Percentiles rank a stretch among this genome's conserved stretches.
Evolutionary conservation across 805 yeast species (phyloP).

Genomic region (Helenozyma baotianmanensis): DNA sequence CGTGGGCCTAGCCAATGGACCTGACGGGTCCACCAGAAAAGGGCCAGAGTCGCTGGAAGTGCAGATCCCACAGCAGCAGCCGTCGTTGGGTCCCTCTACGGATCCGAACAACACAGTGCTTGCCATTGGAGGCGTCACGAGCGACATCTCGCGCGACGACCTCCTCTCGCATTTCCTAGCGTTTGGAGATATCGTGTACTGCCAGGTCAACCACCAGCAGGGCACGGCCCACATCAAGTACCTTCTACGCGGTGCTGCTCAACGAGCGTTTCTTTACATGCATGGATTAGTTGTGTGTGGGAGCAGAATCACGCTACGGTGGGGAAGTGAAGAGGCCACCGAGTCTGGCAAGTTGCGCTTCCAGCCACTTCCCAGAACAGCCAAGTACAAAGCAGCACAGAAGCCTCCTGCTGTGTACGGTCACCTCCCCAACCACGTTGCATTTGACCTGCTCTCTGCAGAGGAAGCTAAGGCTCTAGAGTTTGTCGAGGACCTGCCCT

Average conservation of each 20-base stretch:
- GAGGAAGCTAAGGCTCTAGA: constrained; percentile 10
- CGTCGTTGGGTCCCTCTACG: constrained; percentile 58
- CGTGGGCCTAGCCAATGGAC: constrained; percentile 48
- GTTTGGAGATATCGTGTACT: constrained; percentile 49
- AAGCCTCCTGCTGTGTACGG: constrained; percentile 20
- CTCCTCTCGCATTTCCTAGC: constrained; percentile 54
- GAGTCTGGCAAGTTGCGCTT: constrained; percentile 3
- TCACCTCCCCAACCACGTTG: constrained; percentile 10
- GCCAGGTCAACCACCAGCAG: constrained; percentile 18
- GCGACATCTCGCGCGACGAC: constrained; percentile 57
- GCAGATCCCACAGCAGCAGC: constrained; percentile 41
- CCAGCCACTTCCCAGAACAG: constrained; percentile 7
- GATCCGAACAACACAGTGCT: constrained; percentile 82
- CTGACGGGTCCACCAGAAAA: constrained; percentile 5
- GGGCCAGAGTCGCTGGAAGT: constrained; percentile 7
- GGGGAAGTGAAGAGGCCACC: constrained; percentile 25
- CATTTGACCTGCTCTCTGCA: constrained; percentile 16
- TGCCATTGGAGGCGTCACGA: constrained; percentile 61
- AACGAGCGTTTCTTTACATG: constrained; percentile 30
- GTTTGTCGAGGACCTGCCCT: constrained; percentile 13
- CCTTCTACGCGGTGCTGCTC: constrained; percentile 31
- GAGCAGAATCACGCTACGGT: constrained; percentile 23
- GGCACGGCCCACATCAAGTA: constrained; percentile 24
- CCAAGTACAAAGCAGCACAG: constrained; percentile 12
- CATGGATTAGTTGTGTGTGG: constrained; percentile 28